Percentiles rank a stretch among this genome's conserved stretches.
phyloP scores from a whole-genome alignment of 495 filamentous ascomycete species.

The Neurospora discreta region DNA sequence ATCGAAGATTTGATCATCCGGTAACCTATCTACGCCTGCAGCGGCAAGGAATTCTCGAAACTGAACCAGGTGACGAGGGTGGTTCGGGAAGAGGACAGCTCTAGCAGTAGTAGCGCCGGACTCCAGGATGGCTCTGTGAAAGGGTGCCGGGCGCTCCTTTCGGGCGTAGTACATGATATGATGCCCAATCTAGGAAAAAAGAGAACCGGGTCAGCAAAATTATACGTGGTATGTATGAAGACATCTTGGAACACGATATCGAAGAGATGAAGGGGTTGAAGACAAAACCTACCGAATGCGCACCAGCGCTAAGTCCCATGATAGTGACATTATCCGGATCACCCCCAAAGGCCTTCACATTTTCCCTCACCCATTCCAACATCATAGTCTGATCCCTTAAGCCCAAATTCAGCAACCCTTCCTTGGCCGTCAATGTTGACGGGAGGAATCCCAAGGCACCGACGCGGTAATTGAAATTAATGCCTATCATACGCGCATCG shows the following conservation, averaged over 20 bases:
- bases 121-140: conserved; percentile 52
- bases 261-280: neutral
- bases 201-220: neutral
- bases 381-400: conserved; percentile 56
- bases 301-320: conserved; percentile 56
- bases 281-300: conserved; percentile 42
- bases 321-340: conserved; percentile 52
- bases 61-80: conserved; percentile 47
- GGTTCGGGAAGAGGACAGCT: conserved; percentile 42
- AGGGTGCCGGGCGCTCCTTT: conserved; percentile 28
- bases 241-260: neutral
- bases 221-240: neutral
- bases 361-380: conserved; percentile 54
- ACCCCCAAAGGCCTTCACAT: conserved; percentile 51
- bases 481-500: conserved; percentile 41
- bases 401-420: conserved; percentile 52
- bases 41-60: conserved; percentile 45
- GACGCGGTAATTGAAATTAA: conserved; percentile 61
- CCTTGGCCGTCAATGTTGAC: conserved; percentile 39
- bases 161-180: conserved; percentile 45
- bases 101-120: conserved; percentile 53
- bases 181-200: conserved; percentile 44
- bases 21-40: conserved; percentile 27
- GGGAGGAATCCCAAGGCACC: conserved; percentile 58
- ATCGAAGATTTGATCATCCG: conserved; percentile 37